Evolutionary conservation across 108 stramenopile species (phyloP), one percentile per base, ranked within the genome.

Genomic region (Nitzschia sp.): DNA sequence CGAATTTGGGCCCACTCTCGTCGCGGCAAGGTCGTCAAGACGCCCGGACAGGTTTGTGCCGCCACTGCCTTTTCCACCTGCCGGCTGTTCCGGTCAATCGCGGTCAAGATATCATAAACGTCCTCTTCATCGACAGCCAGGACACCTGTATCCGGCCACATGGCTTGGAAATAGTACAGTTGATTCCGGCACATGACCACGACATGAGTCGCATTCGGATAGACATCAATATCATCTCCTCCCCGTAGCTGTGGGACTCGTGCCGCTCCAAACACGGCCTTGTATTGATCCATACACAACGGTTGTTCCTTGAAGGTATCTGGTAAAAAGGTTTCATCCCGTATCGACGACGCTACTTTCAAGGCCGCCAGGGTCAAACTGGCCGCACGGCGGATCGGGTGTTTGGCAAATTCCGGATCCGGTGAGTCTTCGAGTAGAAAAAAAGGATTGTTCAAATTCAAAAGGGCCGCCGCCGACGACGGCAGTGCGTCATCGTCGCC

Each of bases 401-500:
- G 57, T n/a, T 84, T 85, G 23, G 81, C 71, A 41, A 81, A 74
- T 41, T 92, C 91, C 1, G 84, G 82, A 63, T 95, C 94, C 0
- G 94, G 94, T 22, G 88, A 85, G 53, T 89, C 85, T 76, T 92
- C 91, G 38, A 95, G 57, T 13, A 92, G 68, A 76, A 95, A 95
- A 67, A 85, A 95, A 35, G 94, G 94, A 50, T 50, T 50, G 61
- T 92, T 95, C 45, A 95, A 74, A 67, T 92, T 92, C 65, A 92
- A 61, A n/a, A n/a, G n/a, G 2, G 91, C 90, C 0, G 90, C 87
- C 16, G 70, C 64, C 4, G 48, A 5, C 19, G 48, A 21, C 4
- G 21, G 13, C 19, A 16, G 13, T 4, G 19, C 19, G 48, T 50
- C 48, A 13, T 41, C 38, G 13, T 41, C 38, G 38, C 9, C 38